Evolutionary conservation across 2,329 filamentous ascomycete species (phyloP), one percentile per base, ranked within the genome.

Genomic region (Pseudogymnoascus pannorum): DNA sequence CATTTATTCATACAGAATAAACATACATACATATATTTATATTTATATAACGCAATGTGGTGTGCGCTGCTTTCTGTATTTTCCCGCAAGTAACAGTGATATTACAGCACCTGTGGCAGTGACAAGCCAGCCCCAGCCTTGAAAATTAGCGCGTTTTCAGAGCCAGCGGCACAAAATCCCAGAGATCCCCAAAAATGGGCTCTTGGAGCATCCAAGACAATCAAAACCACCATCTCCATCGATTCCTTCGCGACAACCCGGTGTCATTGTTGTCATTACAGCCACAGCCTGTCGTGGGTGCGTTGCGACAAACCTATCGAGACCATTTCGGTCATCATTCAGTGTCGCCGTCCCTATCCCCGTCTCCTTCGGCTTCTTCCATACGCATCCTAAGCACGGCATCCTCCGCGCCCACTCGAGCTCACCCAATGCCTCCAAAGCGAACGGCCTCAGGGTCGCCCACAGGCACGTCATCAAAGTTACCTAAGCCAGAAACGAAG

Each of bases 351-450:
- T 54, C 48, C 48, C 26, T 33, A 14, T 29, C 60, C 59, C 18
- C 24, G 60, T 35, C 33, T 26, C 57, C 62, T 59, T 59, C 69
- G 65, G 67, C 66, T 63, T 64, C 63, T 67, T 67, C 68, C 67
- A 67, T 38, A 24, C 29, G 58, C 64, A 63, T 22, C 51, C 60
- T 62, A 59, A 26, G 42, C 61, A 64, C 64, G 64, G 66, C 64
- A 64, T 64, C 51, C 60, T 62, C 66, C 65, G 64, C 26, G 11
- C 14, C 16, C 40, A 48, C 48, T 48, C 24, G 48, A 54, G 48
- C 48, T 31, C 38, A 36, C 31, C 64, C 35, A 20, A 72, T 71
- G 70, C 64, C 69, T 59, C 60, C 62, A 36, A 71, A 70, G 61
- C 66, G 68, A 42, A 63, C 61, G 36, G 60, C 63, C 40, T 61